Conservation (phyloP, 1,284 basidiomycete genomes). For the Coriolopsis trogii region DNA sequence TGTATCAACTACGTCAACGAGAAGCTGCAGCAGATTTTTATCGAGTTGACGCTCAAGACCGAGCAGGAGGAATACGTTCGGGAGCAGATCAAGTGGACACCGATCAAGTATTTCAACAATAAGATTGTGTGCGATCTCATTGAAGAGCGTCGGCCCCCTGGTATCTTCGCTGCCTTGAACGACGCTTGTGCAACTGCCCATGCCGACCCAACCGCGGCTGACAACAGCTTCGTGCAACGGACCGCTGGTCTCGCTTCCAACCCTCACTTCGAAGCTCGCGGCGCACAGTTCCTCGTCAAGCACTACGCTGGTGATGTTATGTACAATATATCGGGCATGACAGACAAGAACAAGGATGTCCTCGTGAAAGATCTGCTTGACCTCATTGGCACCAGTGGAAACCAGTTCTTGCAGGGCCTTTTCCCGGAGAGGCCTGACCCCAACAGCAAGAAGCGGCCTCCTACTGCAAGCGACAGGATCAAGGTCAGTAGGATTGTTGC, state of each 20-base stretch:
- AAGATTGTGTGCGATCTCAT: slow-evolving; percentile 98
- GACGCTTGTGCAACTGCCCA: slow-evolving; percentile 99
- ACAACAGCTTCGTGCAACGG: slow-evolving; percentile 96
- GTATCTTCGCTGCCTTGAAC: slow-evolving; percentile 97
- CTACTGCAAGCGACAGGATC: slow-evolving; percentile 98
- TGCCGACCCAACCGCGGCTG: slow-evolving; percentile 95
- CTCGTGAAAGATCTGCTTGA: slow-evolving; percentile 95
- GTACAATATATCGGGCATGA: slow-evolving; percentile 98
- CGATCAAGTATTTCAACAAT: slow-evolving; percentile 98
- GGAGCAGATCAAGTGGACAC: slow-evolving; percentile 99
- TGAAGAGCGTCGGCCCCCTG: slow-evolving; percentile 94
- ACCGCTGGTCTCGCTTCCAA: slow-evolving; percentile 82
- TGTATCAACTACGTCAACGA: slow-evolving; percentile 99
- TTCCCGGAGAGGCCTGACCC: slow-evolving; percentile 97
- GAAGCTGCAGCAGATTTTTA: slow-evolving; percentile 99
- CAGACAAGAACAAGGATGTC: slow-evolving; percentile 99
- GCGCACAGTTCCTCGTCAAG: slow-evolving; percentile 87
- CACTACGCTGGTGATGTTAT: slow-evolving; percentile 99
- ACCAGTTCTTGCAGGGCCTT: slow-evolving; percentile 84
- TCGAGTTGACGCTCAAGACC: slow-evolving; percentile 97
- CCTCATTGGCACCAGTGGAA: slow-evolving; percentile 79
- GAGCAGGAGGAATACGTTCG: slow-evolving; percentile 99
- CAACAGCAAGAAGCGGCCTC: slow-evolving; percentile 96
- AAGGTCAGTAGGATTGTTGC: slow-evolving; percentile 56
- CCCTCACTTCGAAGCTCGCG: slow-evolving; percentile 92